Evolutionary conservation across 352 stramenopile genomes (phyloP), one percentile per base, ranked within the genome.

Genomic region (Phytophthora ohioensis): DNA sequence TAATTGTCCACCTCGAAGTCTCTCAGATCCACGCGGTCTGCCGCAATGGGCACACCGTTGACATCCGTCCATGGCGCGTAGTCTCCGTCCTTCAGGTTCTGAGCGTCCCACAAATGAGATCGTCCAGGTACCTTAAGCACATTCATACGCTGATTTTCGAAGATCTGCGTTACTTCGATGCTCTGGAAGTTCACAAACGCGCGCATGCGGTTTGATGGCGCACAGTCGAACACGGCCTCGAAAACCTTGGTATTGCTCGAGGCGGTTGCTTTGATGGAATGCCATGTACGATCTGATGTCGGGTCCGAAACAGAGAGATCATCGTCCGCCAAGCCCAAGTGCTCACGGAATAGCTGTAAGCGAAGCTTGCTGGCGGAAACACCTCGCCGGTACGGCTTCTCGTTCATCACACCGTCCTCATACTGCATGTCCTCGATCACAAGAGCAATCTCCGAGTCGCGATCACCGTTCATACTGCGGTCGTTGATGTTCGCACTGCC

Each of bases 401-500:
- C 85, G 62, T 93, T 92, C 85, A 93, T 93, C 17, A 79, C 43
- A 35, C 87, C 86, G 30, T 91, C 84, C 41, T 93, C 80, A 72
- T 93, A 91, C 56, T 92, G 80, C 59, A 89, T 85, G 53, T 96
- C 90, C 64, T 96, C 88, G 10, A 96, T 85, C 57, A 96, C 79
- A 34, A 96, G 57, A 27, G 84, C 90, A 67, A 96, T 96, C 46
- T 96, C 90, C 27, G 88, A 95, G 64, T 96, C 90, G 45, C 94
- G 91, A 47, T 97, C 89, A 42, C 95, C 95, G 51, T 92, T 91
- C 86, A 98, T 96, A 67, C 91, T 98, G 7, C 95, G 91, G 67
- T 99, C 94, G 55, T 99, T 99, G 57, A 99, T 98, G 80, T 99
- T 99, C 9, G 94, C 95, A 57, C 89, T 97, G 17, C 95, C 95